A percentile compares a stretch with the other conserved stretches of the same genome.
Evolutionary conservation across 2,329 filamentous ascomycete species (phyloP).

Genomic region (Kalaharituber pfeilii): DNA sequence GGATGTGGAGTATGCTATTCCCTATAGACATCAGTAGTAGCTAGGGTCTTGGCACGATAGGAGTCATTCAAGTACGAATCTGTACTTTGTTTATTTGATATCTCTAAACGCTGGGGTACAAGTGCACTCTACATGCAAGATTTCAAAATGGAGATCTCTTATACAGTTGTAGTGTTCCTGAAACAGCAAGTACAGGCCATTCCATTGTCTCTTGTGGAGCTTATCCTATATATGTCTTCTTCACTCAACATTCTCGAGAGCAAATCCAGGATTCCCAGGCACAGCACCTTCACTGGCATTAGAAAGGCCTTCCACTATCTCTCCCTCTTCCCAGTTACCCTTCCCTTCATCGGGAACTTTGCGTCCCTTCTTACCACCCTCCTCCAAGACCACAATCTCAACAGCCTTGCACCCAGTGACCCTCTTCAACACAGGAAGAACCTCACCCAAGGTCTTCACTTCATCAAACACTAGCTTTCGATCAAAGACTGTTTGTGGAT

Average conservation of each 20-base stretch:
- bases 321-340: conserved; percentile 31
- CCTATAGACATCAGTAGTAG: too few relatives aligned
- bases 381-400: conserved; percentile 53
- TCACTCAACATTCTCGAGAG: conserved; percentile 56
- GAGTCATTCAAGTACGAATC: too few relatives aligned
- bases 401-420: conserved; percentile 53
- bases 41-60: too few relatives aligned
- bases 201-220: too few relatives aligned
- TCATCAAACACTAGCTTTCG: conserved; percentile 80
- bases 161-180: too few relatives aligned
- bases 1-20: too few relatives aligned
- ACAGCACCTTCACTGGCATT: conserved; percentile 56
- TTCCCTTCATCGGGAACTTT: conserved; percentile 37
- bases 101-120: too few relatives aligned
- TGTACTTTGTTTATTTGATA: too few relatives aligned
- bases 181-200: too few relatives aligned
- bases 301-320: conserved; percentile 40
- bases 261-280: conserved; percentile 65
- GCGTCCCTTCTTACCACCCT: conserved; percentile 48
- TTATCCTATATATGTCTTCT: not conserved
- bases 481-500: conserved; percentile 52
- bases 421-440: conserved; percentile 63
- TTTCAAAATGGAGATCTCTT: too few relatives aligned
- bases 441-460: conserved; percentile 52
- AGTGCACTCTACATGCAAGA: too few relatives aligned